Conservation (phyloP, 768 basidiomycete genomes). For the Russula abietina region DNA sequence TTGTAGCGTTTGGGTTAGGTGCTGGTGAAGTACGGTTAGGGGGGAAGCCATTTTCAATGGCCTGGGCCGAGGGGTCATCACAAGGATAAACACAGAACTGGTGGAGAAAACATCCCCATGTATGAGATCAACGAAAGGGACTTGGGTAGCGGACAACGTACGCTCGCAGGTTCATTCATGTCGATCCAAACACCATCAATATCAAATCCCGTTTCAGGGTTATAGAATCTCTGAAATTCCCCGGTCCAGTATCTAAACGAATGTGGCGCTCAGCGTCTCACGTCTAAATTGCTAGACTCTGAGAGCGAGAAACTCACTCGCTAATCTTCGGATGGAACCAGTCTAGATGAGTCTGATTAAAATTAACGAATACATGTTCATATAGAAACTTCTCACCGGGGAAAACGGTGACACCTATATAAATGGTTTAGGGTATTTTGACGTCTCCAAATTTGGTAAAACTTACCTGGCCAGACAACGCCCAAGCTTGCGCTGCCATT, state of each 20-base stretch:
- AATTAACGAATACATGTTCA: neutral
- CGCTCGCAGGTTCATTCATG: slow-evolving; percentile 69
- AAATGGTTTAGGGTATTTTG: neutral
- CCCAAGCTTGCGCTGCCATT: slow-evolving; percentile 54
- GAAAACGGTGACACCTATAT: slow-evolving; percentile 48
- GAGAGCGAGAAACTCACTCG: slow-evolving; percentile 34
- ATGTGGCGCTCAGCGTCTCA: neutral
- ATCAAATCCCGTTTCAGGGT: slow-evolving; percentile 47
- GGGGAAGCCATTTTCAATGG: slow-evolving; percentile 45
- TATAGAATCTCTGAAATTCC: slow-evolving; percentile 55
- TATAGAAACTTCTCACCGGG: slow-evolving; percentile 37
- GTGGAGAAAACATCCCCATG: neutral
- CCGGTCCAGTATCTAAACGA: slow-evolving; percentile 51
- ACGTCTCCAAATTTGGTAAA: neutral
- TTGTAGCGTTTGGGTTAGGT: slow-evolving; percentile 49
- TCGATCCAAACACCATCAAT: slow-evolving; percentile 73
- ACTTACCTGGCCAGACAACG: slow-evolving; percentile 58
- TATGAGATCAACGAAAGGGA: neutral
- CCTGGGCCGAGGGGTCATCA: slow-evolving; percentile 53
- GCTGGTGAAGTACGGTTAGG: slow-evolving; percentile 45
- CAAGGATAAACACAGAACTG: slow-evolving; percentile 64
- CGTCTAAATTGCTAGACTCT: no score
- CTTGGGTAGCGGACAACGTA: slow-evolving; percentile 28
- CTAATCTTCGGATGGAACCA: slow-evolving; percentile 55
- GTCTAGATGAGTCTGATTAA: slow-evolving; percentile 33